Evolutionary conservation across 495 filamentous ascomycete genomes (phyloP), one percentile per base, ranked within the genome.

Genomic region (Apiosordaria backusii): DNA sequence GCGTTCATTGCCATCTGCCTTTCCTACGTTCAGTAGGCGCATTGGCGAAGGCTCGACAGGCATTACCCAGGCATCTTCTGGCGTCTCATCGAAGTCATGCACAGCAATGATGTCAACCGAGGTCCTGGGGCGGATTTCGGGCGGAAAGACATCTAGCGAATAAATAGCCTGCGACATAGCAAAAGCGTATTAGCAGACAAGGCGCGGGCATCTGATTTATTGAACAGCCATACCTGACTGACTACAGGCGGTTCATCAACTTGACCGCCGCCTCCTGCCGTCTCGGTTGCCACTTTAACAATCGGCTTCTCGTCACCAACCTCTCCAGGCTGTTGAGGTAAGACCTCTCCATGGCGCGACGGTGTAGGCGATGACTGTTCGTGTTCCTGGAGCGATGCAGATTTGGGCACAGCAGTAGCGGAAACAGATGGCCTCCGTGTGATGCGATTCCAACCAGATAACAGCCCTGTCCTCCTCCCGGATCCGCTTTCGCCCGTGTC

Each of bases 71-170:
- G 67, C 67, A 57, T 64, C 63, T 3, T 15, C 29, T 15, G 62
- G 23, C 1, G 50, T 63, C 52, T 68, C 67, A 19, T 59, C 67
- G 29, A 68, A 22, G 40, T 68, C 67, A 26, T 68, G 63, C 4
- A 68, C 67, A 19, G 67, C 67, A 26, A 68, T 55, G 52, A 68
- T 68, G 24, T 68, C 67, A 4, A 68, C 60, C 0, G 59, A 65
- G 9, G 60, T 22, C 4, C 2, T 45, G 3, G 60, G 35, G 9
- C 35, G 35, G 16, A 45, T 45, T 6, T 2, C 35, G 10, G 10
- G 9, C 16, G 35, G 35, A 15, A 10, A 45, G 16, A 45, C 3
- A 45, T 7, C 35, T 15, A 45, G 16, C 35, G 4, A 13, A 13
- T 45, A 45, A 13, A 15, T 45, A 2, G 35, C 35, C 35, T 45